Evolutionary conservation across 176 grass and related monocot genomes (phyloP), one percentile per base, ranked within the genome.

Genomic region (Melocanna baccifera): DNA sequence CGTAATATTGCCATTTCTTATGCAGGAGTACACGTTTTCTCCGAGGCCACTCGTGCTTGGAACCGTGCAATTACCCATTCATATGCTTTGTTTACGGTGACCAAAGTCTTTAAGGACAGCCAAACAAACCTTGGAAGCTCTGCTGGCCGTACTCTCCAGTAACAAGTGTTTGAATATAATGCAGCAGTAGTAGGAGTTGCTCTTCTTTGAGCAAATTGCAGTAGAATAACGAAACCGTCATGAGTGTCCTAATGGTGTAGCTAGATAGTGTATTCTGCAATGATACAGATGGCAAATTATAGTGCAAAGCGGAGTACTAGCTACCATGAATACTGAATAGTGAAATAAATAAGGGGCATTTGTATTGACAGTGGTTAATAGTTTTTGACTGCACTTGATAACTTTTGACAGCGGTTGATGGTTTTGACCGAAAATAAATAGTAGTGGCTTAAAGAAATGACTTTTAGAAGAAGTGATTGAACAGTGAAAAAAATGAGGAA

Each of bases 11-110:
- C 47, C 47, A 16, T 58, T 47, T 66, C 36, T 1, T 42, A 13
- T 6, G 37, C 4, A 52, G 15, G 28, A 39, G 2, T 12, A 45
- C 16, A 58, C 50, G 78, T 13, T 48, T 28, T 48, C 40, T 40
- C 79, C 86, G 72, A 83, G 29, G 86, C 42, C 64, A 12, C 20
- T 78, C 73, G 86, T 83, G 80, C 86, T 83, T 71, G 63, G 62
- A 75, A 81, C 69, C 78, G 13, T 46, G 48, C 86, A 22, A 25
- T 14, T 34, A 18, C 57, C 39, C 53, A 61, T 26, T 61, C 2
- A 26, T 20, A 41, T 61, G 39, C 16, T 70, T 70, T 87, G 79
- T 87, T 70, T 70, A 77, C 86, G 41, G 71, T 12, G 22, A 48
- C 67, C 79, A 13, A 68, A 39, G 63, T 34, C 63, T 29, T 6